Base-by-base conservation (phyloP, 1,284 basidiomycete genomes). In the Phylloboletellus chloephorus region DNA sequence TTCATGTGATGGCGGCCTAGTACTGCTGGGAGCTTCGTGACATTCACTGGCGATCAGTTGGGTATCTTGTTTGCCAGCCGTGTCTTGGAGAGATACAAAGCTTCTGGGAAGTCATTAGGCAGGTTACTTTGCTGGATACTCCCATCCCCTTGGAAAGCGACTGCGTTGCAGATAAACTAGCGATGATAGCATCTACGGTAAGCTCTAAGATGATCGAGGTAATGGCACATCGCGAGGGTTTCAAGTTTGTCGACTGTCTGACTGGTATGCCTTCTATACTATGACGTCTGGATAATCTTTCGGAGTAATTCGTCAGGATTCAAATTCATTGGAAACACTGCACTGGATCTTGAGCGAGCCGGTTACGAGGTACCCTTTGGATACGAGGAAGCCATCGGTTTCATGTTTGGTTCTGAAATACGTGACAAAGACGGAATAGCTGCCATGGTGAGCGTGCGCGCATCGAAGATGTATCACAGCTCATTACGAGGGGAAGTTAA, bases 381-480 rank as follows among this genome's bases (percentile, higher is more conserved):
- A 7, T 92, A 92, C 52, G 88, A 92, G 60, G 88, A 92, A 61
- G 89, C 89, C 1, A 89, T 92, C 41, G 86, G 88, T 2, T 92
- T 76, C 55, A 89, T 90, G 86, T 79, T 88, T 57, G 85, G 85
- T 10, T 66, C 73, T 6, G 68, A 78, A 31, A 76, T 91, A 48
- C 72, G 84, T 22, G 89, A 92, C 57, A 92, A 92, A 56, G 88
- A 92, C 55, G 88, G 88, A 3, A 76, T 91, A 33, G 75, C 84
- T 41, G 82, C 85, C 3, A 78, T 79, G 16, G 85, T 88, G 49
- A 51, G 67, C 46, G 9, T 21, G 30, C 30, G 21, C 22, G 5
- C 22, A 38, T 7, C 2, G 15, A 24, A 20, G 13, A 31, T 8
- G 15, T 11, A 21, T 16, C 11, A 11, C 17, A 39, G 17, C 35